Evolutionary conservation across 352 stramenopile genomes (phyloP), one percentile per base, ranked within the genome.

Genomic region (Globisporangium nunn): DNA sequence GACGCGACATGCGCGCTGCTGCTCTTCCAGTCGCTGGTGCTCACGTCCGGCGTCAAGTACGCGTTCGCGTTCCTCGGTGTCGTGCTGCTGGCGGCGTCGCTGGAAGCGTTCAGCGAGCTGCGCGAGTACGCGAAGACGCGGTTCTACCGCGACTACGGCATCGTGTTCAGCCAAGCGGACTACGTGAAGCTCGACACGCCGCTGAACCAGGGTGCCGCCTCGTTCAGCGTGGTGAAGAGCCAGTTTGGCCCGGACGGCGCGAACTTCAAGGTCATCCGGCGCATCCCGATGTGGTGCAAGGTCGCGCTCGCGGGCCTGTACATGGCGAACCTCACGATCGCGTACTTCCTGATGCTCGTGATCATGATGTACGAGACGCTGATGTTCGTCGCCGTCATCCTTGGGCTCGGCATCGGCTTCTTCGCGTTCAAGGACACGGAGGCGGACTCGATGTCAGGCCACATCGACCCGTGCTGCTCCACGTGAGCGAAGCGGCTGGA

Each of bases 321-420:
- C 75, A 93, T 91, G 79, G 59, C 75, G 18, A 74, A 87, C 51
- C 62, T 93, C 59, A 71, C 75, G 54, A 67, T 91, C 59, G 83
- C 77, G 44, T 93, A 93, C 72, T 86, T 81, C 46, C 59, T 89
- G 66, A 93, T 93, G 83, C 68, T 93, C n/a, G 52, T 93, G 46
- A 81, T 90, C 54, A 93, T 93, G 83, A 86, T 81, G 59, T 93
- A 86, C 68, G 83, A 93, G 69, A 83, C 73, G 17, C 61, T 85
- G n/a, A 72, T 93, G 55, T 93, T 93, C 62, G 52, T 90, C 39
- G 81, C 81, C 7, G 79, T 88, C 7, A 78, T 91, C 48, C 45
- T 93, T 8, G 83, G 83, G 1, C 64, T 92, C 17, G 81, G 79
- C 5, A 47, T 85, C 31, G 81, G 81, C 50, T 92, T 93, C 58